phyloP scores from a whole-genome alignment of 164 flowering plant genomes.

The Berberis thunbergii region DNA sequence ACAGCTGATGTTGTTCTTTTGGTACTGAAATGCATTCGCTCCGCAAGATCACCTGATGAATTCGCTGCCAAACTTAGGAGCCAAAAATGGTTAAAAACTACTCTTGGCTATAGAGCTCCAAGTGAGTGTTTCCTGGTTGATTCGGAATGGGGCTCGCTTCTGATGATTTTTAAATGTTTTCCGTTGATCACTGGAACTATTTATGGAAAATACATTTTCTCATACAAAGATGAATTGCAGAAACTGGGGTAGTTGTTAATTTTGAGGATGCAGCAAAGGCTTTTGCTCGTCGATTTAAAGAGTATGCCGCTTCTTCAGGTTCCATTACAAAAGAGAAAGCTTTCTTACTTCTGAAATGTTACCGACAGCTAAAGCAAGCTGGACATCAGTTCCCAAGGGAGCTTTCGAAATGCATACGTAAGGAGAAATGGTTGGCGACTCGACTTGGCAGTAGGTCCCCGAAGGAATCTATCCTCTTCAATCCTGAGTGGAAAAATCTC shows the following conservation, averaged over 20 bases:
- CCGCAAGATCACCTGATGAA: slow-evolving; percentile 7
- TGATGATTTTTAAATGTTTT: slow-evolving; percentile 29
- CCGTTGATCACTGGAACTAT: slow-evolving; percentile 30
- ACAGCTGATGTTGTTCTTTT: slow-evolving; percentile 24
- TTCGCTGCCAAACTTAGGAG: slow-evolving; percentile 17
- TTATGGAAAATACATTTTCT: slow-evolving; percentile 29
- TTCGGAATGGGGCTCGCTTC: slow-evolving; percentile 48
- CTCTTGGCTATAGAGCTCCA: slow-evolving; percentile 32
- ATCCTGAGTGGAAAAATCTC: slow-evolving; percentile 37
- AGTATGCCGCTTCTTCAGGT: slow-evolving; percentile 12
- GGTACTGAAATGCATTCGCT: slow-evolving; percentile 31
- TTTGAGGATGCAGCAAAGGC: slow-evolving; percentile 39
- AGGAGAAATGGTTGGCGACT: slow-evolving; percentile 52
- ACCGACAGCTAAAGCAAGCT: slow-evolving; percentile 21
- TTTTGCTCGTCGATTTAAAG: slow-evolving; percentile 29
- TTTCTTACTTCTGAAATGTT: slow-evolving; percentile 32
- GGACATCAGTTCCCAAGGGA: slow-evolving; percentile 19
- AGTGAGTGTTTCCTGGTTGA: slow-evolving; percentile 34
- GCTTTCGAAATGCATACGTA: slow-evolving; percentile 21
- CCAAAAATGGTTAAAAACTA: slow-evolving; percentile 27
- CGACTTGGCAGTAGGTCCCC: slow-evolving; percentile 38
- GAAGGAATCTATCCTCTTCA: slow-evolving; percentile 36
- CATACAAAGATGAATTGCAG: slow-evolving; percentile 25
- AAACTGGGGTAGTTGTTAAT: slow-evolving; percentile 31
- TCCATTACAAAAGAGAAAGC: slow-evolving; percentile 26